A percentile compares a stretch with the other conserved stretches of the same genome.
Evolutionary conservation across 1,284 basidiomycete genomes (phyloP).

Genomic region (Cutaneotrichosporon sp.): DNA sequence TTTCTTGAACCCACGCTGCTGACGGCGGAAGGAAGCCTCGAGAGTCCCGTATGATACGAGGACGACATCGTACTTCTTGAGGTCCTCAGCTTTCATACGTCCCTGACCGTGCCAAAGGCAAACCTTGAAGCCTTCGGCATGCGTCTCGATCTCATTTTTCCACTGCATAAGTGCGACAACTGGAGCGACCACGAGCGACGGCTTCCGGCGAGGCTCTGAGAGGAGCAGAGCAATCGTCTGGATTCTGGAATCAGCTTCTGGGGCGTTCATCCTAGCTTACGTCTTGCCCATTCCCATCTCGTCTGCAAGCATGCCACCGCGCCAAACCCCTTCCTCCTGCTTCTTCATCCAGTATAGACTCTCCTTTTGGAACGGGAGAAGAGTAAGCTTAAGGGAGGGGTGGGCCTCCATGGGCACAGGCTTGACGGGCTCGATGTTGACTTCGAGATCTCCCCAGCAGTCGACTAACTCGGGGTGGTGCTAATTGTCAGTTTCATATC

Average conservation of each 20-base stretch:
- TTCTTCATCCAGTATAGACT: constrained; percentile 93
- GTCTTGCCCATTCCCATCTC: constrained; percentile 82
- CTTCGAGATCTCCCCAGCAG: constrained; percentile 83
- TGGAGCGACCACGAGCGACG: constrained; percentile 89
- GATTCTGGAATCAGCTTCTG: constrained; percentile 58
- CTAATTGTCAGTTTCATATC: constrained; percentile 15
- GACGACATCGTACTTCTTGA: constrained; percentile 81
- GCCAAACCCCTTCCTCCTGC: constrained; percentile 84
- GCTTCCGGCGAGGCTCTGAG: constrained; percentile 59
- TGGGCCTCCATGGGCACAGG: constrained; percentile 77
- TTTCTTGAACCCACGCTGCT: constrained; percentile 84
- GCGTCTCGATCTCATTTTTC: constrained; percentile 86
- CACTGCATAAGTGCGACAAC: constrained; percentile 99
- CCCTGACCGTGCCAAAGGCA: constrained; percentile 84
- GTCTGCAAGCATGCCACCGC: constrained; percentile 85
- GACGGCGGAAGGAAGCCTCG: constrained; percentile 89
- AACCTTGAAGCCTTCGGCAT: constrained; percentile 70
- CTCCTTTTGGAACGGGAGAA: constrained; percentile 76
- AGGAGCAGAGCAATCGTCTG: constrained; percentile 91
- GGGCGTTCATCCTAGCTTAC: constrained; percentile 21
- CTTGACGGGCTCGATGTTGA: constrained; percentile 58
- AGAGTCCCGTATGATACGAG: constrained; percentile 65
- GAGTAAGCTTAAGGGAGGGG: constrained; percentile 61
- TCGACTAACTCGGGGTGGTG: constrained; percentile 65
- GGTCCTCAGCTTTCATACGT: constrained; percentile 56